phyloP scores from a whole-genome alignment of 2,329 filamentous ascomycete species.

The Diaporthe velutina region DNA sequence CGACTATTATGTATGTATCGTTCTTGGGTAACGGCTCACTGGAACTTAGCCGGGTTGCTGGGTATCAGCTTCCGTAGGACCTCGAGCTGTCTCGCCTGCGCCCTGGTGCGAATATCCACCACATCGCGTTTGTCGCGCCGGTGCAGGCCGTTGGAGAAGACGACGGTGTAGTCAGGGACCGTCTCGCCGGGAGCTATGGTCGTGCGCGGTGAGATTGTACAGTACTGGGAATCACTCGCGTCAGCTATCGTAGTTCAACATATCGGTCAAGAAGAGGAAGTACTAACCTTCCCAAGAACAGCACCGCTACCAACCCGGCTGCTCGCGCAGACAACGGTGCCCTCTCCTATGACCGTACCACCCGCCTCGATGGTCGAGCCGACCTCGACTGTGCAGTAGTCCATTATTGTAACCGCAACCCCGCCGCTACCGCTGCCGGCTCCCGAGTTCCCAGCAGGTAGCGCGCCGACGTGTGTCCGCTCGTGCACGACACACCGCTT shows the following conservation, averaged over 20 bases:
- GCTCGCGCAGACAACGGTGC: conserved; percentile 71
- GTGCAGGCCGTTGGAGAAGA: conserved; percentile 74
- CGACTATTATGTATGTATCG: background rate
- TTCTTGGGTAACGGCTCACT: conserved; percentile 42
- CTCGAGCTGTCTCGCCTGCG: conserved; percentile 76
- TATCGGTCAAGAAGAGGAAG: background rate
- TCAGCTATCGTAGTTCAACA: conserved; percentile 7
- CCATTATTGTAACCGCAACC: conserved; percentile 66
- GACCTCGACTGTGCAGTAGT: conserved; percentile 73
- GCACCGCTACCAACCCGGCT: conserved; percentile 71
- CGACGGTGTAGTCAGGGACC: conserved; percentile 76
- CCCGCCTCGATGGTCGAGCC: conserved; percentile 72
- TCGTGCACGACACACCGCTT: conserved; percentile 88
- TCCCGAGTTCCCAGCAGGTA: conserved; percentile 46
- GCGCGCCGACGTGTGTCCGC: conserved; percentile 67
- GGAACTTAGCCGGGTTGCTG: conserved; percentile 69
- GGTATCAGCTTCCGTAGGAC: conserved; percentile 75
- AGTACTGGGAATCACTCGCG: conserved; percentile 62
- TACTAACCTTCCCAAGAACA: conserved; percentile 71
- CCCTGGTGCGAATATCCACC: conserved; percentile 72
- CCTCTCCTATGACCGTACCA: conserved; percentile 72
- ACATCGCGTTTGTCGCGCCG: conserved; percentile 72
- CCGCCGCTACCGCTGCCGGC: conserved; percentile 47
- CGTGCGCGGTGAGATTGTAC: conserved; percentile 77
- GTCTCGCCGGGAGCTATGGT: conserved; percentile 68